Base-by-base conservation (phyloP, 2,329 filamentous ascomycete genomes). In the Fusarium sp. region DNA sequence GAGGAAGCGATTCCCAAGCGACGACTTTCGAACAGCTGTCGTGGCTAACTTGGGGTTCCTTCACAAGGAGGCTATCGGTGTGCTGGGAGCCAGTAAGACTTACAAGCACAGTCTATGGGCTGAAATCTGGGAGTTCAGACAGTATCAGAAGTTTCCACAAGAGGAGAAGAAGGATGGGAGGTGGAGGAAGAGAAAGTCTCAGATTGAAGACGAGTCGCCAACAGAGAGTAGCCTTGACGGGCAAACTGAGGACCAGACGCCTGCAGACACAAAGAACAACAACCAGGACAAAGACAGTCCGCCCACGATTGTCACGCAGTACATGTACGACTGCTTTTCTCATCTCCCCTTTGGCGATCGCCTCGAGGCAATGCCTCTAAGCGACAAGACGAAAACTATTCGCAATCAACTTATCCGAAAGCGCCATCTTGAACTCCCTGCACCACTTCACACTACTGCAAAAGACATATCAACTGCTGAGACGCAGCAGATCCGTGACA, bases 281-380 rank as follows among this genome's bases (percentile, higher is more conserved):
- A 69, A 79, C 38, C 43, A 72, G 8, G 50, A 8, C 10, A 38
- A 52, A 5, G 35, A 68, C 32, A 35, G 65, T 20, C 69, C 79
- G 0, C 79, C 79, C 4, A 96, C 94, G 0, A 82, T 94, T 0
- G 92, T 95, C 0, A 96, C 94, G 0, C 89, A 91, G 0, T 94
- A 92, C 65, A 88, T 93, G 0, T 87, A 90, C 69, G 78, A 89
- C 4, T 89, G 89, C 64, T 97, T 97, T 72, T 84, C 85, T 4
- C 82, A 91, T 22, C 87, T 94, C 79, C 87, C 87, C 6, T 93
- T 92, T 75, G 89, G 85, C 1, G 79, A 84, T 3, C 82, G 87
- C 3, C 83, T 94, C 7, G 81, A 86, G 63, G 69, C 74, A 0
- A 74, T 84, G 0, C 71, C 82, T 0, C 74, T 82, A 2, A 80